phyloP scores from a whole-genome alignment of 2,329 filamentous ascomycete species.

The Massarina eburnea region DNA sequence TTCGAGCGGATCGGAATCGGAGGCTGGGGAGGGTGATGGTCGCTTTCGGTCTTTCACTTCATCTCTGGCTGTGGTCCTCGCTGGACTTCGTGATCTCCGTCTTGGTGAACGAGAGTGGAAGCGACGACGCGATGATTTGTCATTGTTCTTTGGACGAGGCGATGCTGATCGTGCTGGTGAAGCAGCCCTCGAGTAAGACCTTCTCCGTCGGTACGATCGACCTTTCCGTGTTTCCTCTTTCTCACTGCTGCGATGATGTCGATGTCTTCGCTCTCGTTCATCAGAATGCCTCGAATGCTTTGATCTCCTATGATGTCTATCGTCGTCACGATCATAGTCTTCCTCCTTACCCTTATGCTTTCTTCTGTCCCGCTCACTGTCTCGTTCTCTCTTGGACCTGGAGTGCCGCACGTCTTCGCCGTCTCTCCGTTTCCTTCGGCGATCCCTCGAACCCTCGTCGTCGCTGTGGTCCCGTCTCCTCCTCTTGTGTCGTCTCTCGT shows the following conservation, averaged over 20 bases:
- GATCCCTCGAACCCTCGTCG: conserved; percentile 16
- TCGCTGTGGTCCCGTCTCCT: conserved; percentile 19
- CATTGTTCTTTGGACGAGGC: conserved; percentile 13
- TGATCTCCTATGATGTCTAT: conserved; percentile 13
- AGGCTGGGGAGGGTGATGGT: conserved; percentile 18
- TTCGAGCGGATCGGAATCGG: conserved; percentile 70
- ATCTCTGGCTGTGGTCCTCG: conserved; percentile 1
- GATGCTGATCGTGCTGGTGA: conserved; percentile 25
- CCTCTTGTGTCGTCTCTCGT: conserved; percentile 18
- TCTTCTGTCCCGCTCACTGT: conserved; percentile 15
- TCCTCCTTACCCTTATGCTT: conserved; percentile 11
- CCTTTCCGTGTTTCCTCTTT: conserved; percentile 8
- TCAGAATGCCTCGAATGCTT: conserved; percentile 19
- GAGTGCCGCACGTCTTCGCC: conserved; percentile 4
- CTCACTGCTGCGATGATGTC: conserved; percentile 11
- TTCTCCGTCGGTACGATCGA: conserved; percentile 15
- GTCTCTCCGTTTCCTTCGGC: conserved; percentile 11
- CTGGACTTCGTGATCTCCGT: conserved; percentile 1
- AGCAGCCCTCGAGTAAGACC: conserved; percentile 18
- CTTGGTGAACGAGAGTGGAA: conserved; percentile 17
- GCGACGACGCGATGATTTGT: conserved; percentile 10
- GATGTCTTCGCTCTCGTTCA: conserved; percentile 9
- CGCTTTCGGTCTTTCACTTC: conserved; percentile 5
- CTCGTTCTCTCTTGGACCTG: conserved; percentile 10
- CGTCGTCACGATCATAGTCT: conserved; percentile 14